phyloP scores from a whole-genome alignment of 371 early-diverging fungal species.

The Dichotomocladium elegans region DNA sequence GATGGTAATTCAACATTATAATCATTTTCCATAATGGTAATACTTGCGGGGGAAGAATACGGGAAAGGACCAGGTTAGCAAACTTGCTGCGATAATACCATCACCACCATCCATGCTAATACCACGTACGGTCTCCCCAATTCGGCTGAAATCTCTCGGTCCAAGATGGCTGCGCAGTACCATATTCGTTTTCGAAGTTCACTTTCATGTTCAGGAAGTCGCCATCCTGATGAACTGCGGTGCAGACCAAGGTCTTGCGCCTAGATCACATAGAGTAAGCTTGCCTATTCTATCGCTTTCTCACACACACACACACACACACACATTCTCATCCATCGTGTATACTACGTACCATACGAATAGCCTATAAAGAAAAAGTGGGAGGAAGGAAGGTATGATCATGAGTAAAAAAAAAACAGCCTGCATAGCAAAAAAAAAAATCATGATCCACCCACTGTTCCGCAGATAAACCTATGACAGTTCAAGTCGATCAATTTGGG shows the following conservation, averaged over 20 bases:
- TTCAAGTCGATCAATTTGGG: not conserved
- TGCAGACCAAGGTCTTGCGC: conserved; percentile 24
- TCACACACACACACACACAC: no score
- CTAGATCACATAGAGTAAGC: no score
- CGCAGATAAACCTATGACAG: conserved; percentile 1
- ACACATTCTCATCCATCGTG: no score
- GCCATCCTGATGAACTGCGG: conserved; percentile 35
- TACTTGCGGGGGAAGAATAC: no score
- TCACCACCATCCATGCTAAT: not conserved
- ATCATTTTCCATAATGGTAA: conserved; percentile 30
- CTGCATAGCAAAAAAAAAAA: no score
- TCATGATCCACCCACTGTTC: conserved; percentile 2
- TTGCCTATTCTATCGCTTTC: no score
- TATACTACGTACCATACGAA: not conserved
- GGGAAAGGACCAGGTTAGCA: not conserved
- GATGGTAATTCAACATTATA: conserved; percentile 39
- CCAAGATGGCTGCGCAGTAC: conserved; percentile 34
- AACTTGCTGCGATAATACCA: not conserved
- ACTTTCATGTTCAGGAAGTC: conserved; percentile 34
- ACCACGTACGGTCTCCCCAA: conserved; percentile 18
- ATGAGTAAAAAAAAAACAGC: not conserved
- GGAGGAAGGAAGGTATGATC: not conserved
- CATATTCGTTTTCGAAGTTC: conserved; percentile 41
- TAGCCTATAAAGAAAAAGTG: not conserved
- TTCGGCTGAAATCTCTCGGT: conserved; percentile 37